These are phyloP conservation scores for Chalciporus sphaerocephalus DNA, from an alignment of 768 basidiomycete species.

Conservation along the genomic window DNA sequence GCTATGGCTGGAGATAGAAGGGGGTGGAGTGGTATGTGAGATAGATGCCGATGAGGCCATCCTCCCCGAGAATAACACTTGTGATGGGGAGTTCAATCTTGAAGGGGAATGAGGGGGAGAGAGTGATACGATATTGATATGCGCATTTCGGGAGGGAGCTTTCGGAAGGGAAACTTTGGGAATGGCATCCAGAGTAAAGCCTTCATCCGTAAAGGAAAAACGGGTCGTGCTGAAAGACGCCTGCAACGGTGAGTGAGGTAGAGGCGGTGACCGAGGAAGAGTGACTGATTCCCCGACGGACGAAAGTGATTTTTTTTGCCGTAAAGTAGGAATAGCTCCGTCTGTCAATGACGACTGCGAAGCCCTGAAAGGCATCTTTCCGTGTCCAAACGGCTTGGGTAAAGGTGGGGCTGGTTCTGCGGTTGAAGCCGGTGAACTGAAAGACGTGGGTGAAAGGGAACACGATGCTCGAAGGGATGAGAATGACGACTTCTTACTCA, in stretches of 20 bases:
- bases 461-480: not conserved
- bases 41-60: slow-evolving; percentile 7
- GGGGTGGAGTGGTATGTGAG: slow-evolving; percentile 16
- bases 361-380: too few species aligned
- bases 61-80: slow-evolving; percentile 7
- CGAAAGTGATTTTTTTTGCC: not conserved
- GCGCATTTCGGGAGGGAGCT: not conserved
- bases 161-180: not conserved
- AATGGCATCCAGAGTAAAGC: not conserved
- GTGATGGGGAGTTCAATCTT: not conserved
- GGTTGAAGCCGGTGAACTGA: not conserved
- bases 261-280: not conserved
- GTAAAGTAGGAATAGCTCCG: not conserved
- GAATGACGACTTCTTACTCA: not conserved
- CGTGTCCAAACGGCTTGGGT: not conserved
- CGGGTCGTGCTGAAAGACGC: not conserved
- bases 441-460: not conserved
- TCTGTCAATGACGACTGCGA: not conserved
- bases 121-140: not conserved
- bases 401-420: not conserved
- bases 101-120: too few species aligned
- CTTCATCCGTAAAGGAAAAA: not conserved
- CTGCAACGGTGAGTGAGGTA: not conserved
- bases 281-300: not conserved
- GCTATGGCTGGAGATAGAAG: slow-evolving; percentile 2